A percentile compares a stretch with the other conserved stretches of the same genome.
phyloP scores from a whole-genome alignment of 805 yeast genomes.

The Saccharomyces cerevisiae region DNA sequence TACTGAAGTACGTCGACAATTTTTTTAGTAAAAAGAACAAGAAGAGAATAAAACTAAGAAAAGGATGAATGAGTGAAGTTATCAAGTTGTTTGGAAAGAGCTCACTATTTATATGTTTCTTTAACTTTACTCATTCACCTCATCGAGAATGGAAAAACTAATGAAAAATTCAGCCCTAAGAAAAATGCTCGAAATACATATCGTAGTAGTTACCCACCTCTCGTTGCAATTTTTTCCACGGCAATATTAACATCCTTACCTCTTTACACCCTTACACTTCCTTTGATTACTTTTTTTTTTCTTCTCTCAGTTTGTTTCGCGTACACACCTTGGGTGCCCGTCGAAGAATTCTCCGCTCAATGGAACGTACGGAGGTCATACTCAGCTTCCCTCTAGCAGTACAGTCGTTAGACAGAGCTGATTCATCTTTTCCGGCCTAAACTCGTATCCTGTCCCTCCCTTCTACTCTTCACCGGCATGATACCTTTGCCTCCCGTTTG shows the following conservation, averaged over 20 bases:
- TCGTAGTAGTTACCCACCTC: background rate
- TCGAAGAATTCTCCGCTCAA: background rate
- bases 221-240: background rate
- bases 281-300: background rate
- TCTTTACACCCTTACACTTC: background rate
- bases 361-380: background rate
- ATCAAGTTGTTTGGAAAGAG: background rate
- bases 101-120: background rate
- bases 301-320: background rate
- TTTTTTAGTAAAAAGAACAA: conserved; percentile 16
- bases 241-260: background rate
- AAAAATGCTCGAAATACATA: background rate
- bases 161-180: background rate
- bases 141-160: background rate
- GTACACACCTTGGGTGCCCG: background rate
- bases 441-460: background rate
- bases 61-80: background rate
- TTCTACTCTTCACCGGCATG: background rate
- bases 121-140: background rate
- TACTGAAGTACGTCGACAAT: conserved; percentile 96
- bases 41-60: background rate
- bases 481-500: background rate
- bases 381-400: background rate
- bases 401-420: background rate
- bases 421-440: background rate